phyloP scores from a whole-genome alignment of 768 basidiomycete genomes.

The Lactifluus hygrophoroides region DNA sequence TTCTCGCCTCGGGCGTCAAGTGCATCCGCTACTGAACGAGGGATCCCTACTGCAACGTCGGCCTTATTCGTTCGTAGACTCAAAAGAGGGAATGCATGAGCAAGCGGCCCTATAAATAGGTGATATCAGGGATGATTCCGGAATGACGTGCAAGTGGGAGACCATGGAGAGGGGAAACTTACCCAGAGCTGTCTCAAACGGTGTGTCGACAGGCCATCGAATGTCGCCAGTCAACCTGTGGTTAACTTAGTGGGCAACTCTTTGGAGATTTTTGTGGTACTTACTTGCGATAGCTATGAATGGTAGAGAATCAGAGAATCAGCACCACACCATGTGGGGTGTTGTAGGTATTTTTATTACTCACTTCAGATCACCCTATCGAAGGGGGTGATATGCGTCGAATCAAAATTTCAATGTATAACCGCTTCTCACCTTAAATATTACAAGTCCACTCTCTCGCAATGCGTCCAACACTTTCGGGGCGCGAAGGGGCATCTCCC shows the following conservation, averaged over 20 bases:
- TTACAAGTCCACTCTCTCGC: constrained; percentile 52
- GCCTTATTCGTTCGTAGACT: constrained; percentile 93
- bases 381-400: background rate
- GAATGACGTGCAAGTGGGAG: background rate
- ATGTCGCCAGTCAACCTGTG: constrained; percentile 83
- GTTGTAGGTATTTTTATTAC: constrained; percentile 24
- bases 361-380: constrained; percentile 79
- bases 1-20: constrained; percentile 57
- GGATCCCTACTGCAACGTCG: constrained; percentile 82
- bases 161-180: constrained; percentile 13
- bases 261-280: constrained; percentile 22
- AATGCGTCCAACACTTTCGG: constrained; percentile 44
- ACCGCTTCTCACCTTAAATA: constrained; percentile 60
- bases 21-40: constrained; percentile 54
- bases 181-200: constrained; percentile 70
- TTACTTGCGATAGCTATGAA: constrained; percentile 74
- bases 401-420: constrained; percentile 7
- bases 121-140: background rate
- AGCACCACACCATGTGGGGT: background rate
- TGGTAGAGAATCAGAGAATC: background rate
- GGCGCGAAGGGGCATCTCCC: constrained; percentile 54
- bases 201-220: constrained; percentile 74
- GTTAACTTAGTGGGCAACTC: background rate
- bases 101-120: constrained; percentile 51
- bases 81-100: constrained; percentile 70